These are phyloP conservation scores for Biscutella laevigata DNA, from an alignment of 441 rosid species.

Conservation along the genomic window DNA sequence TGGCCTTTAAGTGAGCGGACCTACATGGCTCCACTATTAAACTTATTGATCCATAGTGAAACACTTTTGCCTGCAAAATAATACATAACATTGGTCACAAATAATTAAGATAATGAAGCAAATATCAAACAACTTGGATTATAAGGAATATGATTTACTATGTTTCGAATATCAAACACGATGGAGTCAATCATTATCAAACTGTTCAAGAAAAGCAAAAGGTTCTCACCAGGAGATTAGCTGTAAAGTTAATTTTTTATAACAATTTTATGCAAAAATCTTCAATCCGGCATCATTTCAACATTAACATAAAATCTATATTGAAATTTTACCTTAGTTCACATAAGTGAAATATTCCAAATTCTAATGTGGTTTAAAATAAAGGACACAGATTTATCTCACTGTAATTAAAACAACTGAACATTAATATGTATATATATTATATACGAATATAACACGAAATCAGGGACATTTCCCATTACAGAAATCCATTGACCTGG, in stretches of 20 bases:
- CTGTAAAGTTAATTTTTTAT: conserved; percentile 10
- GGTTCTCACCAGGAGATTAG: conserved; percentile 10
- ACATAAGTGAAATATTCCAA: background rate
- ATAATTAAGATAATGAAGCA: background rate
- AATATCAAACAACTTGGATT: background rate
- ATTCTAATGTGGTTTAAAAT: background rate
- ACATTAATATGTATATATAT: too few relatives aligned
- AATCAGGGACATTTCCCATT: too few relatives aligned
- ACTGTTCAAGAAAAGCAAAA: conserved; percentile 14
- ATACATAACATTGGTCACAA: background rate
- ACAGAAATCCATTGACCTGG: too few relatives aligned
- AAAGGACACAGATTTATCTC: background rate
- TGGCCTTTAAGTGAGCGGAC: conserved; percentile 42
- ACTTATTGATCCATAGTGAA: conserved; percentile 47
- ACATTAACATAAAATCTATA: background rate
- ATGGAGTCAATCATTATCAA: conserved; percentile 19
- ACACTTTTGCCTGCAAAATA: conserved; percentile 35
- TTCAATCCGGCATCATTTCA: conserved; percentile 8
- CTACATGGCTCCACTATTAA: conserved; percentile 48
- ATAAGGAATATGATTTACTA: conserved; percentile 4
- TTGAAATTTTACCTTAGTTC: background rate
- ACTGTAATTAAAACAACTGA: too few relatives aligned
- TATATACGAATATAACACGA: too few relatives aligned
- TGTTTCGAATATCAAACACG: background rate
- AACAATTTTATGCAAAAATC: background rate